Percentiles rank a stretch among this genome's conserved stretches.
These are phyloP conservation scores for Moesziomyces sp. DNA, from an alignment of 1,284 basidiomycete genomes.

Conservation along the genomic window DNA sequence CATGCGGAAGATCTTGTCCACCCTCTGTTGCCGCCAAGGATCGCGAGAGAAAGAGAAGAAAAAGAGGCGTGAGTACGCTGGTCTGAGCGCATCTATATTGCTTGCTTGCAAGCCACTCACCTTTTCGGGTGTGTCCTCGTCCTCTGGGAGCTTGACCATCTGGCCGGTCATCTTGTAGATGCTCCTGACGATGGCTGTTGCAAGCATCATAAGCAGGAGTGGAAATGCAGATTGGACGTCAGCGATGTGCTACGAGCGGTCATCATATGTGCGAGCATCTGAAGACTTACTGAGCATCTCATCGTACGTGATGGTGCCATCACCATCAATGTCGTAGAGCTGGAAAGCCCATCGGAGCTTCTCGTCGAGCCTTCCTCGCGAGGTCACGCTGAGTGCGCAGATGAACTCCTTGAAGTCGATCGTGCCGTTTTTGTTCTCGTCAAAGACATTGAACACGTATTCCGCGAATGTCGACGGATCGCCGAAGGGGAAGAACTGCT, in stretches of 20 bases:
- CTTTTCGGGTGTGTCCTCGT: constrained; percentile 99
- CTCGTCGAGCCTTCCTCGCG: constrained; percentile 92
- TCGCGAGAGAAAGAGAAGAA: neutral
- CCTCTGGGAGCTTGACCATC: constrained; percentile 96
- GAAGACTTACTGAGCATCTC: constrained; percentile 78
- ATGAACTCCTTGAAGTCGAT: constrained; percentile 82
- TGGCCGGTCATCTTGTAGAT: constrained; percentile 75
- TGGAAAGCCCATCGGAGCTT: constrained; percentile 99
- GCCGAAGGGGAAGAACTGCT: constrained; percentile 98
- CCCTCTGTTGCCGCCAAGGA: constrained; percentile 42
- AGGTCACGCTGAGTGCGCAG: constrained; percentile 93
- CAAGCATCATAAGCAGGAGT: neutral
- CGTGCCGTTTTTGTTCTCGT: constrained; percentile 67
- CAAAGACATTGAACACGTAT: constrained; percentile 87
- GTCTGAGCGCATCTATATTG: neutral
- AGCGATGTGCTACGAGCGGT: neutral
- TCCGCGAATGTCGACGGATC: constrained; percentile 97
- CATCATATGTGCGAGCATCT: neutral
- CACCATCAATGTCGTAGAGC: constrained; percentile 93
- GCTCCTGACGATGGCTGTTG: constrained; percentile 61
- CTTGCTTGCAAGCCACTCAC: constrained; percentile 69
- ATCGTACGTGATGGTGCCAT: constrained; percentile 70
- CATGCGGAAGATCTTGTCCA: constrained; percentile 67
- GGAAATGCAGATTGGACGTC: neutral
- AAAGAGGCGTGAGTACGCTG: neutral